A percentile compares a stretch with the other conserved stretches of the same genome.
Conservation (phyloP, 2,329 filamentous ascomycete genomes). For the Fusarium mexicanum region DNA sequence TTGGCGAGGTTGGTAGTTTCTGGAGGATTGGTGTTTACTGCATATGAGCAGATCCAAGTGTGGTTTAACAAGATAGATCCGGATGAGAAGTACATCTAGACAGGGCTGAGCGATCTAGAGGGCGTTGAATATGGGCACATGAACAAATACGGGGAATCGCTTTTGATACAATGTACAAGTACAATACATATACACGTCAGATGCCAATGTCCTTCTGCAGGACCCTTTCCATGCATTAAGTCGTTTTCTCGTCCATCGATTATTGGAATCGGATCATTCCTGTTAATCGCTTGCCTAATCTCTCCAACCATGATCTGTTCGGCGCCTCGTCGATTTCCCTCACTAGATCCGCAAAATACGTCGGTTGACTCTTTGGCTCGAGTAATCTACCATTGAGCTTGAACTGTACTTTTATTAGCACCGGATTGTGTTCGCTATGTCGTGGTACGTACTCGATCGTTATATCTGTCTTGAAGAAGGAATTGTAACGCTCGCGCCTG, state of each 20-base stretch:
- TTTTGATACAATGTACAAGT: constrained; percentile 44
- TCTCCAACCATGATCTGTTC: constrained; percentile 62
- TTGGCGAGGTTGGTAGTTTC: constrained; percentile 87
- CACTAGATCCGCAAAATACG: constrained; percentile 69
- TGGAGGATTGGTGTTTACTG: constrained; percentile 97
- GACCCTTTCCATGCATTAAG: constrained; percentile 25
- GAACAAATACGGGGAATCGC: constrained; percentile 20
- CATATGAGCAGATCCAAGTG: constrained; percentile 92
- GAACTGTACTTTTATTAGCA: constrained; percentile 44
- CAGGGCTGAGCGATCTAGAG: not conserved
- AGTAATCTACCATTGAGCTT: constrained; percentile 60
- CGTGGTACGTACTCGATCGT: constrained; percentile 58
- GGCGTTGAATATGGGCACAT: constrained; percentile 26
- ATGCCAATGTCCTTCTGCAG: constrained; percentile 30
- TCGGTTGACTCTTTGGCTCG: constrained; percentile 69
- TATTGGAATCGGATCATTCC: constrained; percentile 69
- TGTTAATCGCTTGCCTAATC: constrained; percentile 63
- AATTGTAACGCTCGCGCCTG: constrained; percentile 70
- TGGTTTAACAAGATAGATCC: constrained; percentile 83
- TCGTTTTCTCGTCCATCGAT: constrained; percentile 22
- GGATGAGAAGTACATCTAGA: constrained; percentile 80
- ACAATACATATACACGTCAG: constrained; percentile 36
- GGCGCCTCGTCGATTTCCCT: constrained; percentile 72
- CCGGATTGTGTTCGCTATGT: not conserved
- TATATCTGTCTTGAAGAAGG: constrained; percentile 68